Evolutionary conservation across 1,284 basidiomycete genomes (phyloP).

Genomic region (Thelephora terrestris): DNA sequence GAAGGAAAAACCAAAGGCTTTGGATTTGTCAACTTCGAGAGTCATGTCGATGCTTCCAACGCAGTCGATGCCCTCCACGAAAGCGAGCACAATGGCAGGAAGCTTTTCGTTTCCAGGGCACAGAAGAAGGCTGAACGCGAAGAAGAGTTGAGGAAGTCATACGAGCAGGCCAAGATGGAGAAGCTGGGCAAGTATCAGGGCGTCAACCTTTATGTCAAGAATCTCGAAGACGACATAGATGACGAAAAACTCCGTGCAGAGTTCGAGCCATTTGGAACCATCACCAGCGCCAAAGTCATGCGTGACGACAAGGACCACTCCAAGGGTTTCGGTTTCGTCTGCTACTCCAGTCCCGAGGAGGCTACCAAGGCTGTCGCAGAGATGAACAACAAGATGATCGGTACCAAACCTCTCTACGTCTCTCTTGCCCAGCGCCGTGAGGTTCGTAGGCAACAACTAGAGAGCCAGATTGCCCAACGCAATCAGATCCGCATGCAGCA

Average conservation of each 20-base stretch:
- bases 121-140: conserved; percentile 99
- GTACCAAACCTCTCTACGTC: conserved; percentile 97
- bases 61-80: conserved; percentile 93
- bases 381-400: conserved; percentile 99
- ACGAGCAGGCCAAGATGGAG: conserved; percentile 96
- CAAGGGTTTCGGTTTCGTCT: conserved; percentile 99
- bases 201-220: conserved; percentile 99
- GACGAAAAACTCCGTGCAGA: conserved; percentile 92
- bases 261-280: conserved; percentile 95
- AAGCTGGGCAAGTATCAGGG: conserved; percentile 98
- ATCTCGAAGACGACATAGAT: conserved; percentile 88
- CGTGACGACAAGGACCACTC: conserved; percentile 87
- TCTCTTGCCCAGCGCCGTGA: conserved; percentile 98
- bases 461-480: conserved; percentile 96
- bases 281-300: conserved; percentile 99
- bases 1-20: conserved; percentile 93
- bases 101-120: conserved; percentile 92
- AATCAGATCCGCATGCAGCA: conserved; percentile 94
- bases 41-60: conserved; percentile 84
- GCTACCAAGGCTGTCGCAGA: conserved; percentile 99
- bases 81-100: conserved; percentile 77
- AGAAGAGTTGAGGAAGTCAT: conserved; percentile 89
- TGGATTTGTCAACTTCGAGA: conserved; percentile 96
- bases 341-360: conserved; percentile 97
- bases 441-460: conserved; percentile 95